Conservation (phyloP, 1,139 yeast genomes). For the Candida gigantensis region DNA sequence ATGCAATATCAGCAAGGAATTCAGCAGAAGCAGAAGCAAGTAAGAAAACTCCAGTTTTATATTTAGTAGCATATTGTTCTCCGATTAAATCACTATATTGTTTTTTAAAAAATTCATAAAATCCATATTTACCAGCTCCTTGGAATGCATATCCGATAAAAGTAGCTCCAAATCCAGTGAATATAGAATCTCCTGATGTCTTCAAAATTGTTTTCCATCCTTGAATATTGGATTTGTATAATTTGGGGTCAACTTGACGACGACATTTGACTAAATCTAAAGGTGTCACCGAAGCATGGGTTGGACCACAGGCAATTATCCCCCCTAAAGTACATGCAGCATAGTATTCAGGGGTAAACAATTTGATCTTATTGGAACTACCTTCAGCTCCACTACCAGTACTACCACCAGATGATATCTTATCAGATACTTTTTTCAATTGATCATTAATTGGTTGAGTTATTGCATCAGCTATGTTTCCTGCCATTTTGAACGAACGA, state of each 20-base stretch:
- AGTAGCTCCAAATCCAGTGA: conserved; percentile 89
- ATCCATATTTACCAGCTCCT: conserved; percentile 96
- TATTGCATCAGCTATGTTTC: conserved; percentile 29
- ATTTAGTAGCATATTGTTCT: conserved; percentile 57
- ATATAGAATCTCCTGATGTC: conserved; percentile 75
- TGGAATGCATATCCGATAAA: conserved; percentile 88
- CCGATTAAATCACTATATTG: conserved; percentile 71
- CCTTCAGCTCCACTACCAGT: conserved; percentile 14
- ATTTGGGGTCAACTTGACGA: conserved; percentile 74
- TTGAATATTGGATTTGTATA: conserved; percentile 73
- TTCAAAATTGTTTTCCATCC: conserved; percentile 76
- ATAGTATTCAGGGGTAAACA: conserved; percentile 71
- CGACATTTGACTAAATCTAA: conserved; percentile 91
- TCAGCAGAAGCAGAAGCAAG: conserved; percentile 93
- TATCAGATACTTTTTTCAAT: conserved; percentile 19
- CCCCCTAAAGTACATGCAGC: conserved; percentile 90
- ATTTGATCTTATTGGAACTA: conserved; percentile 28
- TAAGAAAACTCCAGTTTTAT: conserved; percentile 73
- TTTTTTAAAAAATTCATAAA: conserved; percentile 86
- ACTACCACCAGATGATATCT: conserved; percentile 13
- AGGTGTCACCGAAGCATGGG: conserved; percentile 91
- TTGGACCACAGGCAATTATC: conserved; percentile 90
- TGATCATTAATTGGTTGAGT: conserved; percentile 36
- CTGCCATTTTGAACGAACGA: conserved; percentile 24
- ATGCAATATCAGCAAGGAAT: conserved; percentile 80